Evolutionary conservation across 306 rosid species (phyloP).

Genomic region (Alnus glutinosa): DNA sequence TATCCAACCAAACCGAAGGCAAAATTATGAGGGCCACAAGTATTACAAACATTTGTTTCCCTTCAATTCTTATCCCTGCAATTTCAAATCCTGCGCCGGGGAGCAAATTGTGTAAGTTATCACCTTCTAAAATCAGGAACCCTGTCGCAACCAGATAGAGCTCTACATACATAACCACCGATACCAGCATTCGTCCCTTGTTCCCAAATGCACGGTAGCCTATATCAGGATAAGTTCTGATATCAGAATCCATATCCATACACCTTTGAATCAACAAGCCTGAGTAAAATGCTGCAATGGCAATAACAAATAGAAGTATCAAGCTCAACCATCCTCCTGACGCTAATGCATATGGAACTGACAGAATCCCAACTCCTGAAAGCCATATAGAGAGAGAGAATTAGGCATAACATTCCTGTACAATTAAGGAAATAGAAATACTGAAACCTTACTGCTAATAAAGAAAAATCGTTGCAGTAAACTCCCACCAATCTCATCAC

Average conservation of each 20-base stretch:
- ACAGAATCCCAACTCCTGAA: slow-evolving; percentile 80
- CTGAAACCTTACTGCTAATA: no score
- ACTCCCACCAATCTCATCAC: no score
- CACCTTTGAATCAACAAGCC: slow-evolving; percentile 69
- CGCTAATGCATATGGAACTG: slow-evolving; percentile 82
- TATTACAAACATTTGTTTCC: slow-evolving; percentile 51
- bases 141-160: slow-evolving; percentile 77
- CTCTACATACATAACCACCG: slow-evolving; percentile 59
- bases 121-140: slow-evolving; percentile 80
- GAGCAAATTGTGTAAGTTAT: slow-evolving; percentile 61
- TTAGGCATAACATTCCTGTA: not conserved
- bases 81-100: slow-evolving; percentile 39
- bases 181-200: slow-evolving; percentile 52
- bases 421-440: no score
- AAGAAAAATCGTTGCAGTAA: no score
- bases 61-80: slow-evolving; percentile 43
- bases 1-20: slow-evolving; percentile 80
- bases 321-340: slow-evolving; percentile 85
- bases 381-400: not conserved
- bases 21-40: slow-evolving; percentile 53
- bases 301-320: slow-evolving; percentile 48
- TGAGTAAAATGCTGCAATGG: slow-evolving; percentile 53
- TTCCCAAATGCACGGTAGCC: slow-evolving; percentile 78
- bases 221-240: slow-evolving; percentile 69
- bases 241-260: slow-evolving; percentile 58